Evolutionary conservation across 1,284 basidiomycete species (phyloP).

Genomic region (Cryptococcus wingfieldii): DNA sequence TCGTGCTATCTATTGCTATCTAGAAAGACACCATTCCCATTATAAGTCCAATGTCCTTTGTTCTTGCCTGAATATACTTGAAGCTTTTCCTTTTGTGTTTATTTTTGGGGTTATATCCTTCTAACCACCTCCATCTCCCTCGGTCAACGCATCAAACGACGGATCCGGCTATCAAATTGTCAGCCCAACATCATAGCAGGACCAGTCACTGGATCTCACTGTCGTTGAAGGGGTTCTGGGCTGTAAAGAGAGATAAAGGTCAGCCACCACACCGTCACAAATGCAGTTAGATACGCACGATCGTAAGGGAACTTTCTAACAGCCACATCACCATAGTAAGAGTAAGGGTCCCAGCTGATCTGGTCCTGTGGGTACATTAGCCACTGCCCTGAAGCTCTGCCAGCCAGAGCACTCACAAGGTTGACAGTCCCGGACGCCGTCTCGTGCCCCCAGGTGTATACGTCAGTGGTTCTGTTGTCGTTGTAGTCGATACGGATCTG

Average conservation of each 20-base stretch:
- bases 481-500: conserved; percentile 32
- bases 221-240: conserved; percentile 24
- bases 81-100: too few species aligned
- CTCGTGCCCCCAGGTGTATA: conserved; percentile 27
- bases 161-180: conserved; percentile 5
- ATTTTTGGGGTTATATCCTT: too few species aligned
- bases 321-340: conserved; percentile 27
- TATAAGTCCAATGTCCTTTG: too few species aligned
- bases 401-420: conserved; percentile 14
- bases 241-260: conserved; percentile 2
- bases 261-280: background rate
- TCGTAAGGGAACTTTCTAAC: conserved; percentile 41
- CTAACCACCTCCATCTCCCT: too few species aligned
- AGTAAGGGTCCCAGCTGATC: conserved; percentile 19
- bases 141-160: conserved; percentile 1
- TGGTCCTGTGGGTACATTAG: conserved; percentile 5
- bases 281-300: conserved; percentile 11
- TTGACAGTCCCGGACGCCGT: conserved; percentile 21
- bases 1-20: too few species aligned
- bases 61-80: too few species aligned
- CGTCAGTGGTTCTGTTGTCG: conserved; percentile 15
- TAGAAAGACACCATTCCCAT: too few species aligned
- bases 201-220: conserved; percentile 3
- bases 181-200: background rate
- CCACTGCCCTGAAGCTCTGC: background rate